These are phyloP conservation scores for Trifolium dubium DNA, from an alignment of 306 rosid species.

Conservation along the genomic window DNA sequence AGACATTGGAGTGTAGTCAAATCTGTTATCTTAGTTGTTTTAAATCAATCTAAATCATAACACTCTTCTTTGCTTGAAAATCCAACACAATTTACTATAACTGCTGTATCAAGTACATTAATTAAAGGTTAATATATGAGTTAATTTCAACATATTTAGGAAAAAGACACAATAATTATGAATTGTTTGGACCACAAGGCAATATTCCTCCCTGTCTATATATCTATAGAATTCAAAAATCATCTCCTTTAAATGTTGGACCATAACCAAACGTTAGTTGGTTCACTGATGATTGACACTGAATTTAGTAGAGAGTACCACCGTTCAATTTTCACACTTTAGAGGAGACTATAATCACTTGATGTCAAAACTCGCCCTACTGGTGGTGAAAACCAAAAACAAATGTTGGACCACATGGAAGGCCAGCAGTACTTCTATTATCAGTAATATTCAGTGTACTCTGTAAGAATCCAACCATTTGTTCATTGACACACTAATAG, in stretches of 20 bases:
- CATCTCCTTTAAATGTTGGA: background rate
- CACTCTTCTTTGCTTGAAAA: slow-evolving; percentile 7
- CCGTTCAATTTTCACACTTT: no score
- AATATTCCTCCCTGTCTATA: background rate
- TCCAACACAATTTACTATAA: background rate
- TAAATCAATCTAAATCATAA: background rate
- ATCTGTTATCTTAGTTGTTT: background rate
- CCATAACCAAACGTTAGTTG: background rate
- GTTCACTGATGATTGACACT: no score
- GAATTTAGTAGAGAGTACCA: no score
- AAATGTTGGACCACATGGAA: slow-evolving; percentile 14
- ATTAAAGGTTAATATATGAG: background rate
- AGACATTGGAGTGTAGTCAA: background rate
- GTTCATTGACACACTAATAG: background rate
- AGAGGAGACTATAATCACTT: no score
- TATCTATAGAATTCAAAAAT: background rate
- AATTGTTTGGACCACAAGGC: slow-evolving; percentile 29
- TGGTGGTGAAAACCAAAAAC: no score
- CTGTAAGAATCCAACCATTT: background rate
- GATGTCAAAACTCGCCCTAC: no score
- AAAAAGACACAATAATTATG: background rate
- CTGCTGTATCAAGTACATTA: background rate
- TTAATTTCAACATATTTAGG: background rate
- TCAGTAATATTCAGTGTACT: background rate
- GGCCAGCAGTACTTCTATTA: background rate